Evolutionary conservation across 305 asterid genomes (phyloP), one percentile per base, ranked within the genome.

Genomic region (Withania somnifera): DNA sequence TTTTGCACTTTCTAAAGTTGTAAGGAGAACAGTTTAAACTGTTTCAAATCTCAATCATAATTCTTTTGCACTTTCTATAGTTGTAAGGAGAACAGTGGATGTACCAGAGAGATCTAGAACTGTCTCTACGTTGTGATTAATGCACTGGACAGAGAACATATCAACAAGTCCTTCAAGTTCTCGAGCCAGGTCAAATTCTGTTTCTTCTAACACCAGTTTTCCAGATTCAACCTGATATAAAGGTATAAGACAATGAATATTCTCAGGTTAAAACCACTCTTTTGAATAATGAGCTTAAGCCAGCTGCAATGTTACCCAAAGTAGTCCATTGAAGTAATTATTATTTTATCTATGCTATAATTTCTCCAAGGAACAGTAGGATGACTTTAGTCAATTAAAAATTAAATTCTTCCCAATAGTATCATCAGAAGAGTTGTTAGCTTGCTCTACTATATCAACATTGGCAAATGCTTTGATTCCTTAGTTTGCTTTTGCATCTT

Each of bases 101-200:
- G 79, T 90, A 95, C 98, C 98, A 36, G 97, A 89, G 85, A 95
- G 90, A 88, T 95, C 98, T 86, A 95, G 92, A 84, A 95, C 90
- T 19, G 91, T 93, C 88, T 95, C 98, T 34, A 93, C 96, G 68
- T 93, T 91, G 85, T 92, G 97, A 91, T 93, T 91, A 79, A 91
- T 90, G 87, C 98, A 90, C 88, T 95, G 98, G 58, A 95, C 97
- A 47, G 98, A 95, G 85, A 92, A 93, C 97, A 93, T 91, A 84
- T 95, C 98, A 0, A 91, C 88, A 40, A 95, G 97, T 78, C 98
- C 98, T 94, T 95, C 98, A 82, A 95, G 98, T 60, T 95, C 98
- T 87, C 95, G 89, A 38, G 94, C 91, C 88, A 95, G 84, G 85
- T 95, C 97, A 80, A 95, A 95, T 85, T 95, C 98, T n/a, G 92